Base-by-base conservation (phyloP, 78 protist species). In the Polysphondylium violaceum region DNA sequence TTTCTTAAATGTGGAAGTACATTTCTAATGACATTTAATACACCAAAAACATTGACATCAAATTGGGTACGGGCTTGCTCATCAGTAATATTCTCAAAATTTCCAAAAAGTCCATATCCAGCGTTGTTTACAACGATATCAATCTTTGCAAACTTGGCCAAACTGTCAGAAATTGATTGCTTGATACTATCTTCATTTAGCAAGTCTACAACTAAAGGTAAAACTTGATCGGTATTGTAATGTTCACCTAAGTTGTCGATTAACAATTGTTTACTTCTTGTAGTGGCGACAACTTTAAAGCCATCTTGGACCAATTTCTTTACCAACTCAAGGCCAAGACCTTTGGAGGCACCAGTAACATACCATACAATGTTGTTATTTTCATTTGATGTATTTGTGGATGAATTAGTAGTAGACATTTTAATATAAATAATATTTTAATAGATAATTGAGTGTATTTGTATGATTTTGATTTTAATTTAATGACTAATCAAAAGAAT, bases 101-200 rank as follows among this genome's bases (percentile, higher is more conserved):
- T 21, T 7, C 76, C 76, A 38, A 59, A 8, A 16, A 76, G 2
- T 9, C 40, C 40, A 41, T 68, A 79, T 1, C 89, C 89, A 17
- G 89, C 89, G 41, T 79, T 79, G 17, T 79, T 79, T 16, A 79
- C 75, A 23, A 79, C 21, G 2, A 79, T 76, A 56, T 79, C 89
- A 25, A 79, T 51, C 6, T 47, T n/a, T 9, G 59, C 43, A 38
- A 79, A 79, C 23, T 38, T 64, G 3, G 25, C 33, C 0, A 79
- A 17, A n/a, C 77, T 68, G 25, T 65, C 43, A 19, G 31, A 51
- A 4, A 79, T 41, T 17, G 77, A 53, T n/a, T 79, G 40, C 29
- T 79, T 68, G 1, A 79, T 31, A 41, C 40, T 21, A 12, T 67
- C 69, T 27, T 79, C 89, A 29, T 59, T 67, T 0, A 40, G 21